These are phyloP conservation scores for Hypoxylon subgilvum DNA, from an alignment of 495 filamentous ascomycete species.

Conservation along the genomic window DNA sequence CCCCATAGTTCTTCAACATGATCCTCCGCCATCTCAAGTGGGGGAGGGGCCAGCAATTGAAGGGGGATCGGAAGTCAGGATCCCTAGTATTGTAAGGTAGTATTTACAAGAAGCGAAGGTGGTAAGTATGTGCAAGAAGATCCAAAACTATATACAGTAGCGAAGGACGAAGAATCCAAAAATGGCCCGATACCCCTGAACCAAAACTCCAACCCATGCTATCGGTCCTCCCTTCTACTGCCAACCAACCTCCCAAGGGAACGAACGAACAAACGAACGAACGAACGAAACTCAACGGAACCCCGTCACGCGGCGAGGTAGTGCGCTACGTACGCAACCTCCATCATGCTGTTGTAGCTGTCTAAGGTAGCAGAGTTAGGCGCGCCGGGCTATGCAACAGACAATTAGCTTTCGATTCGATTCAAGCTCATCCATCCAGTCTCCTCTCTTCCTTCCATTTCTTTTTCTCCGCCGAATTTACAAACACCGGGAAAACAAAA, in stretches of 20 bases:
- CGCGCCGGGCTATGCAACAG: slow-evolving; percentile 42
- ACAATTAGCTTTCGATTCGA: no score
- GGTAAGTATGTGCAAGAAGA: slow-evolving; percentile 31
- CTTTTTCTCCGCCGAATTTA: background rate
- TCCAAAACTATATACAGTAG: slow-evolving; percentile 26
- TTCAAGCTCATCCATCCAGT: background rate
- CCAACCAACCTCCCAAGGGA: no score
- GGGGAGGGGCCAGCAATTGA: background rate
- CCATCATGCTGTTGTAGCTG: slow-evolving; percentile 54
- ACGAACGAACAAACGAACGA: background rate
- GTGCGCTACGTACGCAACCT: slow-evolving; percentile 54
- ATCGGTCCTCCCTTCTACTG: background rate
- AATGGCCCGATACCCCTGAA: slow-evolving; percentile 1
- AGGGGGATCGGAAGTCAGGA: slow-evolving; percentile 3
- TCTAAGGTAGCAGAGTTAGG: slow-evolving; percentile 47
- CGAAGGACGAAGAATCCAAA: slow-evolving; percentile 34
- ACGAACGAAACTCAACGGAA: no score
- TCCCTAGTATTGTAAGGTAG: background rate
- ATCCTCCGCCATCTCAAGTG: background rate
- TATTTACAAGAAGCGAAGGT: slow-evolving; percentile 41
- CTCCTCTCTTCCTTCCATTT: background rate
- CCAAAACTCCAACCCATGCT: slow-evolving; percentile 10
- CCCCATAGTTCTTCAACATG: no score
- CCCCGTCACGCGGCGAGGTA: slow-evolving; percentile 35
- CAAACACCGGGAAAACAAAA: no score